Base-by-base conservation (phyloP, 2,329 filamentous ascomycete genomes). In the Cryphonectria nitschkei region DNA sequence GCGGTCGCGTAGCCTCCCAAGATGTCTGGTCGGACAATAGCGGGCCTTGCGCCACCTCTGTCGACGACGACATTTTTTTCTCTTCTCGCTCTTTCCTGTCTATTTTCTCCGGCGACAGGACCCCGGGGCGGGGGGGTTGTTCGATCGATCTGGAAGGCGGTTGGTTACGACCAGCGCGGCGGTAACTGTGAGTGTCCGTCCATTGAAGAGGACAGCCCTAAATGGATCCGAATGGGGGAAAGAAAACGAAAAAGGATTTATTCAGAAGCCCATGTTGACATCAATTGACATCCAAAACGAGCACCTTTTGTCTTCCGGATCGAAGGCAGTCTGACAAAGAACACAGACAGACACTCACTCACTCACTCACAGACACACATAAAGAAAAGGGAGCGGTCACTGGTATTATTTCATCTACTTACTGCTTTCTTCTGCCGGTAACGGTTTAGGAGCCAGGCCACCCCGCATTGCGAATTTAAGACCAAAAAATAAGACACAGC, bases 1-100 rank as follows among this genome's bases (percentile, higher is more conserved):
- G 60, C 46, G 70, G 70, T 26, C 70, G 69, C 32, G 68, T 70
- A 39, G 50, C 70, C 52, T 68, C 65, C 68, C 65, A 70, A 34
- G 68, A 54, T 2, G 70, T 68, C 65, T 52, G 50, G 41, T 64
- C 41, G 26, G 70, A 72, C n/a, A 66, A 61, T 14, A 70, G 68
- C 62, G 68, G 68, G 11, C 70, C 70, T 58, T 65, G 41, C 34
- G 68, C 69, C 26, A 62, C n/a, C n/a, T 43, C 37, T 19, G 65
- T 37, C 61, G 69, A 65, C 69, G 65, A 50, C 46, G 46, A 50
- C 46, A n/a, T n/a, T 22, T n/a, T n/a, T 11, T 50, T 8, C 22
- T 22, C 8, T 16, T 46, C 19, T 22, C 34, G 3, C 37, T 39
- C 8, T 39, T 39, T 70, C 22, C 46, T 58, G 50, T 29, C 26